A percentile compares a stretch with the other conserved stretches of the same genome.
These are phyloP conservation scores for Candida yuanshanica DNA, from an alignment of 805 yeast genomes.

Conservation along the genomic window DNA sequence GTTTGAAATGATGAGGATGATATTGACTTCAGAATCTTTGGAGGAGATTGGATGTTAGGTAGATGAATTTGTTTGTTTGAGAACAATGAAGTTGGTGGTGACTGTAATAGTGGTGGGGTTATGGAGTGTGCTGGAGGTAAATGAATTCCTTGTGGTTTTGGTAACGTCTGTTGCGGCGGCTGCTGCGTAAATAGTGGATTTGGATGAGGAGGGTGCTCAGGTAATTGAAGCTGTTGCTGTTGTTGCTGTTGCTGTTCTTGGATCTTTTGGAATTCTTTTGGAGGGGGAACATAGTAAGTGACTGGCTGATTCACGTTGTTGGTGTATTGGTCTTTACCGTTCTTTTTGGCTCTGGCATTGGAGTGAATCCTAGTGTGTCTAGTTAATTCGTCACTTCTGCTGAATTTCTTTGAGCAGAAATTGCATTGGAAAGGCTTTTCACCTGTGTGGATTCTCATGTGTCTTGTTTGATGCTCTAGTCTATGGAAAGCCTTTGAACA, in stretches of 20 bases:
- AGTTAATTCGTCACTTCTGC: slow-evolving; percentile 80
- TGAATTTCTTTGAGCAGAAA: slow-evolving; percentile 72
- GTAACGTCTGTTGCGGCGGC: slow-evolving; percentile 3
- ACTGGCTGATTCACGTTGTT: slow-evolving; percentile 20
- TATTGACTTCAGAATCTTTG: slow-evolving; percentile 22
- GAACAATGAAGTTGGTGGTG: slow-evolving; percentile 15
- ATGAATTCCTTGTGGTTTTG: slow-evolving; percentile 1
- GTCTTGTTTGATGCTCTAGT: slow-evolving; percentile 87
- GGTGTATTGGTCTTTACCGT: slow-evolving; percentile 25
- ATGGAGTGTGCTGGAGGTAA: neutral
- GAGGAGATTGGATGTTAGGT: slow-evolving; percentile 25
- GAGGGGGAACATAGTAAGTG: slow-evolving; percentile 22
- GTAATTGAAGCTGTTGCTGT: neutral
- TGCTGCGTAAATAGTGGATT: neutral
- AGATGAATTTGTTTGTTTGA: slow-evolving; percentile 17
- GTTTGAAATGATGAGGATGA: slow-evolving; percentile 23
- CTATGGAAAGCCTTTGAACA: slow-evolving; percentile 86
- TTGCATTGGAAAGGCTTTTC: slow-evolving; percentile 86
- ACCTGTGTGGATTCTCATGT: slow-evolving; percentile 89
- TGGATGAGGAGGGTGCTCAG: slow-evolving; percentile 1
- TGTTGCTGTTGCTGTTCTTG: slow-evolving; percentile 5
- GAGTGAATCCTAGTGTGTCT: slow-evolving; percentile 80
- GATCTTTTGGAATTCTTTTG: slow-evolving; percentile 3
- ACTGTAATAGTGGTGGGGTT: slow-evolving; percentile 6
- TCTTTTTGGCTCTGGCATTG: slow-evolving; percentile 44